phyloP scores from a whole-genome alignment of 2,329 filamentous ascomycete genomes.

The Escovopsis sp. region DNA sequence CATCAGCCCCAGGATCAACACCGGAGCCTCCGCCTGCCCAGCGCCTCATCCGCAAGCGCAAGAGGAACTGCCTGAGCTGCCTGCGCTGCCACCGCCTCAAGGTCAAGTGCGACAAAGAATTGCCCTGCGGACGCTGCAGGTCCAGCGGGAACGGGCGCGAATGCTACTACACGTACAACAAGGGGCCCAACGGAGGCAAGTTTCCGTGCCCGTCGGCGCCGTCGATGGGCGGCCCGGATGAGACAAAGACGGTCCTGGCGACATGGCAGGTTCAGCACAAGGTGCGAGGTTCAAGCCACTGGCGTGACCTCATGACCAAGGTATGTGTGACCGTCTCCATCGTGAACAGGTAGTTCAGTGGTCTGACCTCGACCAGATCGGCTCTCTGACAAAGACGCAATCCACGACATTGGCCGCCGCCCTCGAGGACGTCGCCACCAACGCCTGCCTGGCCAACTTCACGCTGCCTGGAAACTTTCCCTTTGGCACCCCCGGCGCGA shows the following conservation, averaged over 20 bases:
- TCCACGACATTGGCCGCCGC: conserved; percentile 15
- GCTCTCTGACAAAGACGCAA: conserved; percentile 12
- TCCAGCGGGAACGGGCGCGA: conserved; percentile 20
- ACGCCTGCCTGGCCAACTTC: conserved; percentile 21
- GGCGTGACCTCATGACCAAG: conserved; percentile 23
- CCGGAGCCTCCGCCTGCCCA: conserved; percentile 2
- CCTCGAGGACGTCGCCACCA: conserved; percentile 19
- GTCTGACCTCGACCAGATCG: conserved; percentile 11
- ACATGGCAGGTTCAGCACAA: conserved; percentile 21
- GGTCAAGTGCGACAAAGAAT: conserved; percentile 24
- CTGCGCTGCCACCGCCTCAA: conserved; percentile 22
- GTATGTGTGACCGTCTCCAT: conserved; percentile 8
- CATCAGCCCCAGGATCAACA: background rate
- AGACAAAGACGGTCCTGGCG: conserved; percentile 15
- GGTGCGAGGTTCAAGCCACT: conserved; percentile 21
- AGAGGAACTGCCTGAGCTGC: conserved; percentile 22
- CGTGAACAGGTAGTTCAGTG: background rate
- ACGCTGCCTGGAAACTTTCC: conserved; percentile 22
- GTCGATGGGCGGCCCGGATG: conserved; percentile 8
- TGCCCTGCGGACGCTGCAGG: conserved; percentile 21
- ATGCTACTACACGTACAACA: conserved; percentile 24
- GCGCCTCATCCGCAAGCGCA: conserved; percentile 20
- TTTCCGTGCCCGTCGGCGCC: conserved; percentile 18
- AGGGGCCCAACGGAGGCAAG: conserved; percentile 21
- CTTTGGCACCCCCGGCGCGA: conserved; percentile 21